Evolutionary conservation across 2,329 filamentous ascomycete species (phyloP), one percentile per base, ranked within the genome.

Genomic region (Phaeosphaeria sp.): DNA sequence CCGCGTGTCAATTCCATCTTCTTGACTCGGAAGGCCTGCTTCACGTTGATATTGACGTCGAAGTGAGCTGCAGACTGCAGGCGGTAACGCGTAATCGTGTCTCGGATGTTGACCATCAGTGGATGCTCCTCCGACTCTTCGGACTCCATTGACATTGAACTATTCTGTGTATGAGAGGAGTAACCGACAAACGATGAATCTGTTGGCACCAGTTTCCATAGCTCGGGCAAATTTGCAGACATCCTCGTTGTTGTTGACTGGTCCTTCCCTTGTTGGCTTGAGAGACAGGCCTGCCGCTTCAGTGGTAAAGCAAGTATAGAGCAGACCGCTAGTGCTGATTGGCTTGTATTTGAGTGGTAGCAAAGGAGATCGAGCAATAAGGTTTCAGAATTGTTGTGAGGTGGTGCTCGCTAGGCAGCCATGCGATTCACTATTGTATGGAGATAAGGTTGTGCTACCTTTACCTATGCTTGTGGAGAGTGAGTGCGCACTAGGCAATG

Each of bases 11-110:
- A 1, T 2, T 52, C 10, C 1, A 11, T 33, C 18, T 20, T 52
- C 17, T 46, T 0, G 46, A 52, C 10, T 21, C 22, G 17, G 23
- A 1, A 11, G 49, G 46, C 46, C 10, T 64, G 61, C 17, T 46
- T 43, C 4, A 64, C 53, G 2, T 58, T 46, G 6, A 65, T 55
- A 0, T 46, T 17, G 6, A 46, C 2, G 7, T 39, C 48, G 42
- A 55, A 66, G 30, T 60, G 52, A 10, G 39, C 46, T 4, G 55
- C 49, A 1, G 59, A 64, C 6, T 58, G 54, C 3, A 55, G 25
- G 13, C 64, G 55, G 9, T 64, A 63, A 20, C 54, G 33, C 1
- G 33, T 21, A 4, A 64, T 47, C 1, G 33, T 57, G 21, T 41
- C 22, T 2, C 58, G 54, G 10, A 66, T 60, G 2, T 30, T 13